Evolutionary conservation across 2,329 filamentous ascomycete genomes (phyloP), one percentile per base, ranked within the genome.

Genomic region (Hymenoscyphus occultus): DNA sequence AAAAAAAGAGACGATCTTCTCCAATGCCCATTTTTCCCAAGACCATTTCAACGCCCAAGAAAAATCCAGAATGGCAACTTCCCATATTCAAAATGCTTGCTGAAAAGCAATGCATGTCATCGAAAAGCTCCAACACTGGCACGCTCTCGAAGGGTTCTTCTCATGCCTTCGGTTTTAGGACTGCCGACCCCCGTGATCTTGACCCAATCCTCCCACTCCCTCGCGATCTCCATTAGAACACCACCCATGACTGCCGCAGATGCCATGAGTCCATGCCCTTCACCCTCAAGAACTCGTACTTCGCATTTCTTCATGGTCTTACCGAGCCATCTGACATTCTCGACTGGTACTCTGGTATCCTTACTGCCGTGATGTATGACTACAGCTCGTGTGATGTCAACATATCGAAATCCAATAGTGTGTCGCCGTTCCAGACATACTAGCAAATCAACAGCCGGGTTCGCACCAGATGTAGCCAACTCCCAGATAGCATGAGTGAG

Each of bases 191-290:
- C 83, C 2, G 85, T 87, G 0, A 84, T 83, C 56, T 85, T 84
- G 73, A 86, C 88, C 91, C 91, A 94, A 72, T 94, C 91, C 70
- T 93, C 90, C 94, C 94, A 98, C 76, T 98, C 95, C 70, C 88
- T 88, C 61, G 91, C 90, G 73, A 99, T 96, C 79, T 99, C 95
- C 77, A 92, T 94, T 42, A 99, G 80, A n/a, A 98, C 90, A 22
- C 89, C 88, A 56, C 92, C 91, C 95, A 99, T 99, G 56, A 98
- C 94, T 14, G 83, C 82, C 0, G 95, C 93, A 70, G 90, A 96
- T 0, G 95, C 95, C 95, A 99, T 99, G 31, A 99, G 80, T 0
- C 95, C 94, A 75, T 99, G 95, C 2, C 93, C 92, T 77, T 99
- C 94, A 5, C 91, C 92, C 70, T 96, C 91, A 2, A 99, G 82